Conservation (phyloP, 805 yeast genomes). For the Kodamaea lidongshanica region DNA sequence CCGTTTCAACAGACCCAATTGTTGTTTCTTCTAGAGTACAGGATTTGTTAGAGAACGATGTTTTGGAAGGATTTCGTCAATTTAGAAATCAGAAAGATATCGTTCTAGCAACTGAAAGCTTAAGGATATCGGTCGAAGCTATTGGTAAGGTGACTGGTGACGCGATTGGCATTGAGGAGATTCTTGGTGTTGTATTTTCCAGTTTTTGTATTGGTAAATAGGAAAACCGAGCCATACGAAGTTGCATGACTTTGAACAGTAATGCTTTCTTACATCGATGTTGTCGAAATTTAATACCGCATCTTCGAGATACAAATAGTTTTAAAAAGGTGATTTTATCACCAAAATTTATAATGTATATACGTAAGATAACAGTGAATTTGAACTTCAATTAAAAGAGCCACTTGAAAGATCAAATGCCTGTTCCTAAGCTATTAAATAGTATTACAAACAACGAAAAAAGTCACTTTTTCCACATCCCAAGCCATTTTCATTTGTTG, state of each 20-base stretch:
- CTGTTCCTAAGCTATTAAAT: slow-evolving; percentile 2
- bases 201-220: slow-evolving; percentile 92
- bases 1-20: slow-evolving; percentile 57
- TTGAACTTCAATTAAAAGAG: not conserved
- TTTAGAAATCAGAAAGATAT: slow-evolving; percentile 57
- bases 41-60: slow-evolving; percentile 71
- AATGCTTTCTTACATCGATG: not conserved
- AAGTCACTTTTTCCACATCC: slow-evolving; percentile 39
- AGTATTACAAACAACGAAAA: slow-evolving; percentile 27
- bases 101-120: slow-evolving; percentile 72
- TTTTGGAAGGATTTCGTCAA: slow-evolving; percentile 56
- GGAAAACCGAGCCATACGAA: slow-evolving; percentile 1
- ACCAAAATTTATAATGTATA: not conserved
- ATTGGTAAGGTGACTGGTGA: slow-evolving; percentile 92
- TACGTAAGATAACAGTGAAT: not conserved
- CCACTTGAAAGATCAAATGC: not conserved
- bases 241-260: not conserved
- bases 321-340: not conserved
- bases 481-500: slow-evolving; percentile 41
- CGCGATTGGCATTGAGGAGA: slow-evolving; percentile 82
- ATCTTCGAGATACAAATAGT: not conserved
- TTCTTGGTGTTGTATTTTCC: slow-evolving; percentile 84
- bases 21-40: slow-evolving; percentile 68
- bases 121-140: slow-evolving; percentile 71
- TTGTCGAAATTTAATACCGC: slow-evolving; percentile 1